Conservation (phyloP, 202 grass and related monocot genomes). For the Alloteropsis angusta region DNA sequence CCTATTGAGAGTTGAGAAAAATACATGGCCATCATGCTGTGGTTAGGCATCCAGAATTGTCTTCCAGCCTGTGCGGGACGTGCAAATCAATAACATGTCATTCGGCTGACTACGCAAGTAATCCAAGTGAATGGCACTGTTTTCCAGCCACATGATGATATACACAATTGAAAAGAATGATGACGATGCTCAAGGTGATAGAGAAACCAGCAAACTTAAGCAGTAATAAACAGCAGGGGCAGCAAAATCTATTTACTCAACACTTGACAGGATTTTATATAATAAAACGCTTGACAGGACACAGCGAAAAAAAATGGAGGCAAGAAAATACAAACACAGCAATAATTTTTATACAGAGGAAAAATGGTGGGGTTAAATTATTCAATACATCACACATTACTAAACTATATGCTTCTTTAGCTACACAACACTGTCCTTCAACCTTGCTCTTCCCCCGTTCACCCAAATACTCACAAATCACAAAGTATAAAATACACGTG, state of each 20-base stretch:
- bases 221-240: neutral
- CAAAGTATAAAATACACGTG: constrained; percentile 36
- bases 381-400: constrained; percentile 34
- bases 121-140: neutral
- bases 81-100: neutral
- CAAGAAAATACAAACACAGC: constrained; percentile 2
- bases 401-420: constrained; percentile 27
- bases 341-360: constrained; percentile 31
- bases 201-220: neutral
- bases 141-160: neutral
- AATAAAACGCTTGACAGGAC: neutral
- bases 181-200: neutral
- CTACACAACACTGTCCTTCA: constrained; percentile 35
- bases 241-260: neutral
- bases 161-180: too few species aligned
- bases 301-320: neutral
- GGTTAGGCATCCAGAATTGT: neutral
- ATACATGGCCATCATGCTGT: neutral
- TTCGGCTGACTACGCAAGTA: neutral
- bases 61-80: neutral
- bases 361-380: constrained; percentile 27
- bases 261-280: neutral
- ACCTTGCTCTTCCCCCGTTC: constrained; percentile 7
- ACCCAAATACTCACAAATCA: constrained; percentile 35
- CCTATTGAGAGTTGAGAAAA: neutral